These are phyloP conservation scores for Penicillium sp. DNA, from an alignment of 2,329 filamentous ascomycete genomes.

Conservation along the genomic window DNA sequence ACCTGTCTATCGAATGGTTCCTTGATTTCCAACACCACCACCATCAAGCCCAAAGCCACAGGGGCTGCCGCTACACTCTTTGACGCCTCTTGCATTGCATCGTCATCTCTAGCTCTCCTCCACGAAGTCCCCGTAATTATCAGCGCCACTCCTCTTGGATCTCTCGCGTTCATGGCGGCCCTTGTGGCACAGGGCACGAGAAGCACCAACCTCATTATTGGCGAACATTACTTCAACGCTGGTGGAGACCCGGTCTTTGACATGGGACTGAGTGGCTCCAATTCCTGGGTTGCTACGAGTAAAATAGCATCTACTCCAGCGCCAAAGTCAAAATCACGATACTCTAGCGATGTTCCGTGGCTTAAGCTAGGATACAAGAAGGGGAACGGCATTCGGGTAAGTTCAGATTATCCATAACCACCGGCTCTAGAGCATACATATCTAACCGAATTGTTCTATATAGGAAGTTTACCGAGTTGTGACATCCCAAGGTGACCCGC, in stretches of 20 bases:
- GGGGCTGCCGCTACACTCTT: conserved; percentile 50
- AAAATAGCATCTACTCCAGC: conserved; percentile 32
- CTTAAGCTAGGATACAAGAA: conserved; percentile 31
- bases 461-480: conserved; percentile 46
- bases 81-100: conserved; percentile 44
- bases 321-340: not conserved
- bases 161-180: conserved; percentile 29
- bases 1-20: conserved; percentile 39
- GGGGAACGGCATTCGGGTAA: conserved; percentile 34
- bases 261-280: conserved; percentile 24
- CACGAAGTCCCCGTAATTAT: conserved; percentile 29
- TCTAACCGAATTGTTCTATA: conserved; percentile 6
- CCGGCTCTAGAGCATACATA: not conserved
- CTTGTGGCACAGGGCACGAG: conserved; percentile 20
- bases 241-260: conserved; percentile 35
- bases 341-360: conserved; percentile 36
- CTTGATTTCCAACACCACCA: not conserved
- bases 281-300: conserved; percentile 29
- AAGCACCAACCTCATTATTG: conserved; percentile 31
- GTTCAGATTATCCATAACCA: not conserved
- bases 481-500: conserved; percentile 38
- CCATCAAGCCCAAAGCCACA: conserved; percentile 35
- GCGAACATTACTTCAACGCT: conserved; percentile 38
- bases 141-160: conserved; percentile 24
- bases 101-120: conserved; percentile 27